These are phyloP conservation scores for Trametes cingulata DNA, from an alignment of 768 basidiomycete species.

Conservation along the genomic window DNA sequence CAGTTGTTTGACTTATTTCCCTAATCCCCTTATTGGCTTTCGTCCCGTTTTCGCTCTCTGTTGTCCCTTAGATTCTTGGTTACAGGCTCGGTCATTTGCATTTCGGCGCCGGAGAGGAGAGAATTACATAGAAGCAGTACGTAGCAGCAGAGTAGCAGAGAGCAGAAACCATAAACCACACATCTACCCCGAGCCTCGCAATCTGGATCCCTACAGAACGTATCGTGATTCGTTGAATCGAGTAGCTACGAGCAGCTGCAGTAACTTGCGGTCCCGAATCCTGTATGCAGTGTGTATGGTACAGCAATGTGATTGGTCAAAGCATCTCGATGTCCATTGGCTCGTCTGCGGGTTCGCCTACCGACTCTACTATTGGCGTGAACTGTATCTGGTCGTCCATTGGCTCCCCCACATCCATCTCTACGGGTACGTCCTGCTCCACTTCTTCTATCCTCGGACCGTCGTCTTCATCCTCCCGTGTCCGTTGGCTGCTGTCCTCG, in stretches of 20 bases:
- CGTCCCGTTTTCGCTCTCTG: neutral
- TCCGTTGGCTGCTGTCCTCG: neutral
- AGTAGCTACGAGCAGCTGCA: neutral
- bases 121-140: neutral
- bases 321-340: constrained; percentile 32
- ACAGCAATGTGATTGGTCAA: constrained; percentile 15
- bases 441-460: neutral
- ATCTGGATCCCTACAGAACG: neutral
- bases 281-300: neutral
- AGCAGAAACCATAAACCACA: no score
- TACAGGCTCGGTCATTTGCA: neutral
- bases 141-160: no score
- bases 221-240: neutral
- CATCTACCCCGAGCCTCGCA: no score
- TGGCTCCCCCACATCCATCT: constrained; percentile 5
- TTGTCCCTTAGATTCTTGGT: constrained; percentile 10
- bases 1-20: constrained; percentile 6
- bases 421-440: neutral
- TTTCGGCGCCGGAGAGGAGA: neutral
- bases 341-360: constrained; percentile 23
- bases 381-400: constrained; percentile 18
- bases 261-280: no score
- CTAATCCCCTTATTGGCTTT: constrained; percentile 5
- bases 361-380: constrained; percentile 12
- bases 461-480: constrained; percentile 7